Conservation (phyloP, 495 filamentous ascomycete genomes). For the Patellaria atrata region DNA sequence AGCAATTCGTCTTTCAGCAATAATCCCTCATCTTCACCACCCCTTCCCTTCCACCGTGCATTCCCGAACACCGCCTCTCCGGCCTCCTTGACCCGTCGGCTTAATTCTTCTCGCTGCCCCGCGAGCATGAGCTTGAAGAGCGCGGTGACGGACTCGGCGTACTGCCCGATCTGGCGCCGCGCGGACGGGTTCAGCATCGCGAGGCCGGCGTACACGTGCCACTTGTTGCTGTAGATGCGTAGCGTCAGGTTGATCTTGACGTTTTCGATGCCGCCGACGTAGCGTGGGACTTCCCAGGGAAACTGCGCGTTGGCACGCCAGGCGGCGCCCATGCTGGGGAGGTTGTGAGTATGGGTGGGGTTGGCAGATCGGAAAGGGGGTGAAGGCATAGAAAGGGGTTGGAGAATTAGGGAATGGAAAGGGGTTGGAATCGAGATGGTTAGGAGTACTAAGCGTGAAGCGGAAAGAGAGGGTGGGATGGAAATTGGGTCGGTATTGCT, state of each 20-base stretch:
- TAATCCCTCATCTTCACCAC: constrained; percentile 47
- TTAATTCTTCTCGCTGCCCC: constrained; percentile 66
- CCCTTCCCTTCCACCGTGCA: constrained; percentile 31
- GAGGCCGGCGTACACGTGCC: constrained; percentile 96
- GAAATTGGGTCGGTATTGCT: neutral
- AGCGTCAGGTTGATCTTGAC: constrained; percentile 97
- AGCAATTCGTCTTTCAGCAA: constrained; percentile 70
- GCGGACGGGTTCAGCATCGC: constrained; percentile 92
- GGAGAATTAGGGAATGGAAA: too few species aligned
- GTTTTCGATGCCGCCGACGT: constrained; percentile 94
- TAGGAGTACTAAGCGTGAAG: neutral
- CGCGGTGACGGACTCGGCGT: constrained; percentile 82
- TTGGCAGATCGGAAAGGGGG: too few species aligned
- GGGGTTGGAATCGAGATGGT: too few species aligned
- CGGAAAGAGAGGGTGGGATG: neutral
- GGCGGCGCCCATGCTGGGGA: constrained; percentile 74
- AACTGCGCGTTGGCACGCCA: constrained; percentile 90
- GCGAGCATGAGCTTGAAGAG: constrained; percentile 93
- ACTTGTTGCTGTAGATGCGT: constrained; percentile 95
- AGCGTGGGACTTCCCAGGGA: constrained; percentile 87
- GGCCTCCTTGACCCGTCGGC: constrained; percentile 59
- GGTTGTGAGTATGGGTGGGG: too few species aligned
- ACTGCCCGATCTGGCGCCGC: constrained; percentile 82
- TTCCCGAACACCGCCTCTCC: constrained; percentile 66
- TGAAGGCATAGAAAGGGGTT: too few species aligned